Evolutionary conservation across 345 rosid species (phyloP).

Genomic region (Eucalyptus regnans): DNA sequence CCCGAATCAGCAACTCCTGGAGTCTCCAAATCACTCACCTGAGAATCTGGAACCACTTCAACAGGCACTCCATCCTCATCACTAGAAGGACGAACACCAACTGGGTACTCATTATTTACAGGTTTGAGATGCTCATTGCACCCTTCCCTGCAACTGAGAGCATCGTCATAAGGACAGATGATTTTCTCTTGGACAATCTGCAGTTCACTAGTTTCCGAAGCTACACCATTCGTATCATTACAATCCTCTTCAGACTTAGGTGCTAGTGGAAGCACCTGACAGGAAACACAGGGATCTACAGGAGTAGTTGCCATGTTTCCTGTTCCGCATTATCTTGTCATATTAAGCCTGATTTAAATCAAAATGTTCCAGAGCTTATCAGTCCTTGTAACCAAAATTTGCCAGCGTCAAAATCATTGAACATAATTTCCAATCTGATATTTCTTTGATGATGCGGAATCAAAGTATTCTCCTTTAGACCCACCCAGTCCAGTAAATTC

Average conservation of each 20-base stretch:
- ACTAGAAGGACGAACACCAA: conserved; percentile 4
- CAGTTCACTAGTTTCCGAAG: conserved; percentile 6
- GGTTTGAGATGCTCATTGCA: conserved; percentile 1
- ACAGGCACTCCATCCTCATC: conserved; percentile 5
- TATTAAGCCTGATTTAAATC: background rate
- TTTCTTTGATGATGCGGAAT: conserved; percentile 9
- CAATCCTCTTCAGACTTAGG: conserved; percentile 10
- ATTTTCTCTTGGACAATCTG: background rate
- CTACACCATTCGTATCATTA: conserved; percentile 5
- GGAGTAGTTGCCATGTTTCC: background rate
- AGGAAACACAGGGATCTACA: conserved; percentile 1
- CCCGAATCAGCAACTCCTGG: conserved; percentile 2
- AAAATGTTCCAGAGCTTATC: conserved; percentile 1
- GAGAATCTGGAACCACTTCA: conserved; percentile 1
- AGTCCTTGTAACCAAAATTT: conserved; percentile 10
- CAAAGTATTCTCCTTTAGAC: conserved; percentile 38
- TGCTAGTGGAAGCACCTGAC: background rate
- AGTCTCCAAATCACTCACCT: conserved; percentile 2
- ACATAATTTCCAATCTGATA: conserved; percentile 17
- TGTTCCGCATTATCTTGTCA: conserved; percentile 6
- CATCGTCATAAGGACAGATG: conserved; percentile 3
- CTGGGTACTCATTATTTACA: background rate
- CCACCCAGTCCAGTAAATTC: conserved; percentile 21
- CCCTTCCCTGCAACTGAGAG: conserved; percentile 7
- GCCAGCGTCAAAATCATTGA: conserved; percentile 10